These are phyloP conservation scores for Lentinula novae-zelandiae DNA, from an alignment of 1,284 basidiomycete species.

Conservation along the genomic window DNA sequence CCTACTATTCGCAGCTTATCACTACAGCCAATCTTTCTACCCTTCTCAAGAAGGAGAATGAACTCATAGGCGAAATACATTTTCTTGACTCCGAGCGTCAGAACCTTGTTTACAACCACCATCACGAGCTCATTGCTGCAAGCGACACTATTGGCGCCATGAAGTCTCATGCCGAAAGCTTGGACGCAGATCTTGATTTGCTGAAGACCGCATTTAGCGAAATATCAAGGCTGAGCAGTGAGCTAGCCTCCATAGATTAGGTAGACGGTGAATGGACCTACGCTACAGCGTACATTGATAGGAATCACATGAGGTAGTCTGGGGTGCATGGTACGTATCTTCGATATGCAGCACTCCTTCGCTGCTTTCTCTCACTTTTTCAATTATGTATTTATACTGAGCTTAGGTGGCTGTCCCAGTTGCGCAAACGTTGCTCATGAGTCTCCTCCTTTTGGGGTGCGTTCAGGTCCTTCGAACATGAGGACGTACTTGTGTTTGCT, in stretches of 20 bases:
- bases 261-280: neutral
- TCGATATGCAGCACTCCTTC: too few relatives aligned
- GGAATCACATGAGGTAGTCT: too few relatives aligned
- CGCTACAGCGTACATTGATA: neutral
- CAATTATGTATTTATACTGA: too few relatives aligned
- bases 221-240: conserved; percentile 73
- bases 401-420: too few relatives aligned
- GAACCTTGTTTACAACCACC: conserved; percentile 90
- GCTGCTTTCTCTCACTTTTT: too few relatives aligned
- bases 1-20: conserved; percentile 82
- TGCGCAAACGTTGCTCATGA: too few relatives aligned
- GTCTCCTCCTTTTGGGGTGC: too few relatives aligned
- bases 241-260: conserved; percentile 51
- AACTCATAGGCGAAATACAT: conserved; percentile 80
- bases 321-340: too few relatives aligned
- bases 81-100: conserved; percentile 87
- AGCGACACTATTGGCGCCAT: conserved; percentile 88
- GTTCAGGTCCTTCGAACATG: too few relatives aligned
- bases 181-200: conserved; percentile 79
- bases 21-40: conserved; percentile 71
- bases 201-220: conserved; percentile 78
- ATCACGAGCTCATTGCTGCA: conserved; percentile 90
- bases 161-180: conserved; percentile 78
- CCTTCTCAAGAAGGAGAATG: conserved; percentile 75
- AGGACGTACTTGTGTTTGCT: too few relatives aligned